Conservation (phyloP, 345 rosid genomes). For the Raphanus raphanistrum region DNA sequence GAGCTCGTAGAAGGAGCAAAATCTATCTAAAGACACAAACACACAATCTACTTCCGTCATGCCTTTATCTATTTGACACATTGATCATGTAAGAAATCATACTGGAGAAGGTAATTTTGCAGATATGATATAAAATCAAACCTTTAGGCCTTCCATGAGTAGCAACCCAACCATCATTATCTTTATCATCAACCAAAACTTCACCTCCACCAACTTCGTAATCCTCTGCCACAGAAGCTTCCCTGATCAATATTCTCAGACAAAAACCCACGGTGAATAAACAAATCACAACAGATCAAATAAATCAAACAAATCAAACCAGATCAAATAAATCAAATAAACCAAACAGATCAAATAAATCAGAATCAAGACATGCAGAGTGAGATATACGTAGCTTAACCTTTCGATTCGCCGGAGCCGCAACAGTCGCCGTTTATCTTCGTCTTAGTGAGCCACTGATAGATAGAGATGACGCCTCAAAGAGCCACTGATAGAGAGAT, state of each 20-base stretch:
- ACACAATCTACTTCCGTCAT: too few species aligned
- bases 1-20: too few species aligned
- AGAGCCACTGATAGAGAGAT: too few species aligned
- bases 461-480: neutral
- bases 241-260: neutral
- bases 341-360: neutral
- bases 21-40: too few species aligned
- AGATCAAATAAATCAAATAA: too few species aligned
- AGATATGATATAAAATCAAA: constrained; percentile 4
- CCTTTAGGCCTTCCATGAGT: constrained; percentile 96
- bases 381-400: neutral
- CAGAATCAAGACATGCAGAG: neutral
- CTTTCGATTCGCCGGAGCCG: neutral
- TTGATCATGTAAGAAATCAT: neutral
- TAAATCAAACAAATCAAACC: too few species aligned
- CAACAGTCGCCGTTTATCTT: neutral
- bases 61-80: too few species aligned
- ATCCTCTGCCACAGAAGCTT: constrained; percentile 77
- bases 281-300: neutral
- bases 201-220: constrained; percentile 95
- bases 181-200: constrained; percentile 81
- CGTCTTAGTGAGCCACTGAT: neutral
- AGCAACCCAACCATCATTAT: constrained; percentile 92
- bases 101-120: neutral
- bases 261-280: neutral